Evolutionary conservation across 768 basidiomycete species (phyloP).

Genomic region (Leccinum ochraceum): DNA sequence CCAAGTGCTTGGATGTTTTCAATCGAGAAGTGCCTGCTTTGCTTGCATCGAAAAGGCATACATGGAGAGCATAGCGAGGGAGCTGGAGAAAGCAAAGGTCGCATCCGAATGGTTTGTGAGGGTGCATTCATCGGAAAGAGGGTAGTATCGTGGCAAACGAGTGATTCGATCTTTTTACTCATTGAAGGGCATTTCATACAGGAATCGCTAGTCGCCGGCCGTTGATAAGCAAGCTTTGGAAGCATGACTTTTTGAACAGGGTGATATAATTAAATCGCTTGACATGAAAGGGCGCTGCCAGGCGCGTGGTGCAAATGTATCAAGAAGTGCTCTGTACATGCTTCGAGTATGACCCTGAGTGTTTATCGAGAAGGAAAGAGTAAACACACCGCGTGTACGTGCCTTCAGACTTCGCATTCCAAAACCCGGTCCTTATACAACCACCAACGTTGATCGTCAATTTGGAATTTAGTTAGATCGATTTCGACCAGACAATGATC

Average conservation of each 20-base stretch:
- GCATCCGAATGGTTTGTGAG: neutral
- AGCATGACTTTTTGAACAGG: too few species aligned
- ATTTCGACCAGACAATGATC: constrained; percentile 7
- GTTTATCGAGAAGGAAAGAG: neutral
- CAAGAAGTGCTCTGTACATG: neutral
- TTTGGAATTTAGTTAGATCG: constrained; percentile 13
- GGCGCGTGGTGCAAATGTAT: neutral
- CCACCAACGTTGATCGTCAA: neutral
- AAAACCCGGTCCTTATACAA: neutral
- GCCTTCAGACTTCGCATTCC: neutral
- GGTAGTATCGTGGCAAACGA: neutral
- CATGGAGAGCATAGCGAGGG: constrained; percentile 42
- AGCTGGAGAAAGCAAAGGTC: constrained; percentile 31
- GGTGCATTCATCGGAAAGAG: constrained; percentile 2
- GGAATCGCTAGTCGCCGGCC: too few species aligned
- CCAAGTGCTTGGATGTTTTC: constrained; percentile 42
- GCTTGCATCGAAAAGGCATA: constrained; percentile 44
- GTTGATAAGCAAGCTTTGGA: too few species aligned
- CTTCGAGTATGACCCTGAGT: too few species aligned
- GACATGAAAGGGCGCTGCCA: neutral
- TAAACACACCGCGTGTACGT: neutral
- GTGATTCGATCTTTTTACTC: neutral
- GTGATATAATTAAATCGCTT: too few species aligned
- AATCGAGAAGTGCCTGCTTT: constrained; percentile 37
- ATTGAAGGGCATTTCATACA: neutral